Conservation (phyloP, 2,329 filamentous ascomycete genomes). For the Nemania sp. region DNA sequence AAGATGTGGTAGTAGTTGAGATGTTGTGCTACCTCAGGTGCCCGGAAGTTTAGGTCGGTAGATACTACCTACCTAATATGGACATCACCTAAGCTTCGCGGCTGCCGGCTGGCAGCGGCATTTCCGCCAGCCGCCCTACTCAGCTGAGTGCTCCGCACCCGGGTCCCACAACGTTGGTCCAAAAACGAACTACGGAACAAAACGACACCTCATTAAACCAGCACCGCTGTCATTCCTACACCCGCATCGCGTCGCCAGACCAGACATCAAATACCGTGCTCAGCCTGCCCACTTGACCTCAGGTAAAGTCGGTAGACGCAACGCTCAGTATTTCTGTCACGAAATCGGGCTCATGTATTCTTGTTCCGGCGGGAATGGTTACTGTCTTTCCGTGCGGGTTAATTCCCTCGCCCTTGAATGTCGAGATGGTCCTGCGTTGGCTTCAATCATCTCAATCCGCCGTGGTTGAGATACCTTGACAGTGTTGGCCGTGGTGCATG, state of each 20-base stretch:
- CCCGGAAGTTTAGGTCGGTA: no score
- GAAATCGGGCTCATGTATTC: background rate
- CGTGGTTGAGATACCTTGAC: slow-evolving; percentile 4
- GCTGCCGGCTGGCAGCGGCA: slow-evolving; percentile 1
- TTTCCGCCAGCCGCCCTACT: background rate
- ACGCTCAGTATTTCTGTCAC: background rate
- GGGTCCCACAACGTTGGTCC: background rate
- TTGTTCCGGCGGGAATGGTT: background rate
- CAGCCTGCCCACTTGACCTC: background rate
- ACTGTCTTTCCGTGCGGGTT: slow-evolving; percentile 3
- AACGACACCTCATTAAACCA: slow-evolving; percentile 27
- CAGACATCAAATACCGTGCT: slow-evolving; percentile 10
- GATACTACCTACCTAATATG: no score
- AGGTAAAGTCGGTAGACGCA: background rate
- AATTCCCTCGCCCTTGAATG: background rate
- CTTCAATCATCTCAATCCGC: slow-evolving; percentile 1
- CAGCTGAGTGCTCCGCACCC: slow-evolving; percentile 1
- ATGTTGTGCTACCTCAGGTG: no score
- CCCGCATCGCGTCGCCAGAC: slow-evolving; percentile 7
- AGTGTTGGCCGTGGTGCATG: slow-evolving; percentile 13
- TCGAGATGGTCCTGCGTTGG: slow-evolving; percentile 9
- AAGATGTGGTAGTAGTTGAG: no score
- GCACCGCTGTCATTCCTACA: slow-evolving; percentile 15
- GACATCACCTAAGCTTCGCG: no score
- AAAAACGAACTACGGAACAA: slow-evolving; percentile 11